These are phyloP conservation scores for Penicillium turbatum DNA, from an alignment of 495 filamentous ascomycete species.

Conservation along the genomic window DNA sequence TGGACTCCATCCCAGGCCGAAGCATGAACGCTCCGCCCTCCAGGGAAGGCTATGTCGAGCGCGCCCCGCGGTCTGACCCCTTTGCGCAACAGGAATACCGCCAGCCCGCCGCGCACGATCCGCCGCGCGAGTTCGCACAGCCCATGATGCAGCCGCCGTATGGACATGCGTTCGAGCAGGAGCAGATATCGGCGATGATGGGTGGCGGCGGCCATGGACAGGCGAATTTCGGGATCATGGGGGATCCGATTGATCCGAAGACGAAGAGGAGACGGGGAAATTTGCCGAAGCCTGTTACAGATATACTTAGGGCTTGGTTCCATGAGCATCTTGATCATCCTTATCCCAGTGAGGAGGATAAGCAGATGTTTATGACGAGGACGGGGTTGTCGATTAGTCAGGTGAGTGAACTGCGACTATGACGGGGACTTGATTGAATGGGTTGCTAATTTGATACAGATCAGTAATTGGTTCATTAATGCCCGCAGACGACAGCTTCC, in stretches of 20 bases:
- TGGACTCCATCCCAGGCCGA: conserved; percentile 36
- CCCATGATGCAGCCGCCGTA: conserved; percentile 31
- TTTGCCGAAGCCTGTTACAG: conserved; percentile 79
- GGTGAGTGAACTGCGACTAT: no score
- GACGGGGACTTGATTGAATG: no score
- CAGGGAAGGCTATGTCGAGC: conserved; percentile 28
- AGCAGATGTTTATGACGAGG: conserved; percentile 69
- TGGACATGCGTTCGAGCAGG: conserved; percentile 35
- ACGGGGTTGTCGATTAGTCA: conserved; percentile 80
- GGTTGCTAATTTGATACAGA: conserved; percentile 43
- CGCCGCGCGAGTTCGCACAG: conserved; percentile 12
- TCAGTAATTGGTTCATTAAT: conserved; percentile 97
- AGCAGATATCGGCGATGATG: conserved; percentile 30
- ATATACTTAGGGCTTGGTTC: conserved; percentile 79
- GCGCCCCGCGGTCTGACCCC: conserved; percentile 30
- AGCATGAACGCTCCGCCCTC: conserved; percentile 12
- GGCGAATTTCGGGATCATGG: conserved; percentile 45
- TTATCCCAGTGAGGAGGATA: conserved; percentile 88
- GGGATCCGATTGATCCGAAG: conserved; percentile 41
- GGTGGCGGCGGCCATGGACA: conserved; percentile 21
- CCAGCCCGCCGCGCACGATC: neutral
- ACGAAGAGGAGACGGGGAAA: conserved; percentile 72
- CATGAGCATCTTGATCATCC: conserved; percentile 70
- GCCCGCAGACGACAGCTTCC: conserved; percentile 77
- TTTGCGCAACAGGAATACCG: conserved; percentile 29